Evolutionary conservation across 352 stramenopile species (phyloP), one percentile per base, ranked within the genome.

Genomic region (Pythium plurisporium): DNA sequence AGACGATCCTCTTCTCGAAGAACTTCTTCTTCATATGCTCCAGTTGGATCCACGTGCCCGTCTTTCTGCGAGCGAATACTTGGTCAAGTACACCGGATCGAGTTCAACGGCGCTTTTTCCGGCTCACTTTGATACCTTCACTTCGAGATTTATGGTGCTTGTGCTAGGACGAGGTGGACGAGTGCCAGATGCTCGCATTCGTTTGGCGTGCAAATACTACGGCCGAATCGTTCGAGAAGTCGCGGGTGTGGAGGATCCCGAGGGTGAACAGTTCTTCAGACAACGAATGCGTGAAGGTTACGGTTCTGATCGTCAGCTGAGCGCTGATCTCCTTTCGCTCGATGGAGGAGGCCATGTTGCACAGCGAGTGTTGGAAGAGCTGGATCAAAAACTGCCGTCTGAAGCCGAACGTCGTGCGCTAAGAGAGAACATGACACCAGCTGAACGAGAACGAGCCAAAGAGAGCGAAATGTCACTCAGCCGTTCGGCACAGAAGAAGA

Each of bases 11-110:
- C 67, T 83, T 22, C 70, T 98, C 29, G 79, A 96, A 62, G 90
- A 96, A 19, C 67, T 96, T 36, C 85, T 97, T 56, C 73, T 93
- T 37, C 90, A 98, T 54, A 98, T 98, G 95, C 66, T 98, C 10
- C 89, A 95, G 56, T 62, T 98, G 15, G 86, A 98, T 63, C 91
- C 94, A 20, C 75, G 70, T 12, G 73, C 92, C 34, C 82, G 95
- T 7, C 67, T 95, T 15, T 94, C 84, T 8, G 88, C 92, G 0
- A 82, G 65, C 29, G 89, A 94, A 29, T 98, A 98, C 67, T 66
- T 98, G 23, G 64, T 91, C 22, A 85, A 89, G 57, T 94, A 97
- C 43, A 89, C 87, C 0, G 50, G 62, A 27, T 27, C 38, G 36
- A 75, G 67, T 26, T 69, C 70, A 4, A 67, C 72, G 1, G 55